Evolutionary conservation across 345 rosid genomes (phyloP).

Genomic region (Populus nigra): DNA sequence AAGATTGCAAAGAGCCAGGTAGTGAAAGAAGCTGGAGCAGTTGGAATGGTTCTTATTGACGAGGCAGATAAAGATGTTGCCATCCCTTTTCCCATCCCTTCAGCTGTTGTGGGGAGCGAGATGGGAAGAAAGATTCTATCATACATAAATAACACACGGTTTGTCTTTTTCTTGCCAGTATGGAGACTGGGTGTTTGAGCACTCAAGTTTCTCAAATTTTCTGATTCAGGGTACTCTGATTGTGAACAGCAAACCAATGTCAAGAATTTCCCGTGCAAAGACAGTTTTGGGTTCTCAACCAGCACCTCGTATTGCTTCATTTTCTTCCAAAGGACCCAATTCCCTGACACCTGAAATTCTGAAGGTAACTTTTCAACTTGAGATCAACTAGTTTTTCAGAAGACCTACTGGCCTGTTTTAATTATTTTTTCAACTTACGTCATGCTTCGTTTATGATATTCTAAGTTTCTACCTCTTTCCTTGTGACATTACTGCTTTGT

Average conservation of each 20-base stretch:
- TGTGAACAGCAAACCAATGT: constrained; percentile 38
- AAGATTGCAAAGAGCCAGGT: constrained; percentile 46
- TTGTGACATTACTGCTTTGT: constrained; percentile 19
- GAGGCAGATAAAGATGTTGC: constrained; percentile 46
- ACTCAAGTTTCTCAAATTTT: constrained; percentile 7
- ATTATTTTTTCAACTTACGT: background rate
- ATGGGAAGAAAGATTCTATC: constrained; percentile 44
- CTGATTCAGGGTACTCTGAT: constrained; percentile 14
- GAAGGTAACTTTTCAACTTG: constrained; percentile 32
- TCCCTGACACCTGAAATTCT: constrained; percentile 50
- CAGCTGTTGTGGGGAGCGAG: constrained; percentile 46
- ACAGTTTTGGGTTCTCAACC: constrained; percentile 46
- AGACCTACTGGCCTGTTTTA: background rate
- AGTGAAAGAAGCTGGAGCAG: constrained; percentile 57
- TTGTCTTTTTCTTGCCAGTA: constrained; percentile 14
- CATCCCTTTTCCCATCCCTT: constrained; percentile 49
- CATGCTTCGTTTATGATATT: background rate
- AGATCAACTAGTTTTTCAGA: background rate
- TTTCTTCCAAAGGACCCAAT: constrained; percentile 60
- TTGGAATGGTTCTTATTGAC: constrained; percentile 58
- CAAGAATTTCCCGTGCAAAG: constrained; percentile 41
- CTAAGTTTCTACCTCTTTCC: background rate
- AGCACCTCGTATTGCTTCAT: constrained; percentile 48
- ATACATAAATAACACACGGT: constrained; percentile 44
- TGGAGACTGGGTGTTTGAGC: background rate